Conservation (phyloP, 2,329 filamentous ascomycete genomes). For the Penicillium sp. region DNA sequence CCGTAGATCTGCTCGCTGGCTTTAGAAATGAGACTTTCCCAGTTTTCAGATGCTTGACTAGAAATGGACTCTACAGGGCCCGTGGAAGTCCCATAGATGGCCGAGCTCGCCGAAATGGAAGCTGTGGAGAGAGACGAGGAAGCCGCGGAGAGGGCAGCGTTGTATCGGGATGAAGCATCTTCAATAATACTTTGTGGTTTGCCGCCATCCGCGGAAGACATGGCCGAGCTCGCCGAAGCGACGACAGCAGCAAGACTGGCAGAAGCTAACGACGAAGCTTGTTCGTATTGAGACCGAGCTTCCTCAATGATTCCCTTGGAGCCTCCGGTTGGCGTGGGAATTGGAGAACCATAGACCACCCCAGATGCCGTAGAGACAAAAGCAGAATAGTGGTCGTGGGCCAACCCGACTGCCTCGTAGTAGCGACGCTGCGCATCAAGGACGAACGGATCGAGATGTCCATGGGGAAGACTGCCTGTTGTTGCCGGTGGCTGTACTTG, state of each 20-base stretch:
- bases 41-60: slow-evolving; percentile 52
- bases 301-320: slow-evolving; percentile 31
- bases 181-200: slow-evolving; percentile 34
- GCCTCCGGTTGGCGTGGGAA: slow-evolving; percentile 28
- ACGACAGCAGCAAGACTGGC: slow-evolving; percentile 35
- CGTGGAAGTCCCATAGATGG: slow-evolving; percentile 39
- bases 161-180: slow-evolving; percentile 40
- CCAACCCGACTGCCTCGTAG: slow-evolving; percentile 68
- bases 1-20: slow-evolving; percentile 64
- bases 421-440: slow-evolving; percentile 59
- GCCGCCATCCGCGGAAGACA: slow-evolving; percentile 28
- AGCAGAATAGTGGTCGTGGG: slow-evolving; percentile 68
- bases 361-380: slow-evolving; percentile 65
- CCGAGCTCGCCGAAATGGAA: slow-evolving; percentile 37
- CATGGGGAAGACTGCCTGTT: slow-evolving; percentile 48
- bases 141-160: slow-evolving; percentile 38
- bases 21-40: slow-evolving; percentile 55
- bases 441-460: slow-evolving; percentile 47
- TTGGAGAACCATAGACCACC: slow-evolving; percentile 58
- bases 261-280: slow-evolving; percentile 33
- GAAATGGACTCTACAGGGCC: slow-evolving; percentile 42
- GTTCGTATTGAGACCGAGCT: slow-evolving; percentile 31
- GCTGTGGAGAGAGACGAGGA: slow-evolving; percentile 34
- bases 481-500: slow-evolving; percentile 59
- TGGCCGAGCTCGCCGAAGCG: slow-evolving; percentile 34